phyloP scores from a whole-genome alignment of 768 basidiomycete genomes.

The Lactifluus hygrophoroides region DNA sequence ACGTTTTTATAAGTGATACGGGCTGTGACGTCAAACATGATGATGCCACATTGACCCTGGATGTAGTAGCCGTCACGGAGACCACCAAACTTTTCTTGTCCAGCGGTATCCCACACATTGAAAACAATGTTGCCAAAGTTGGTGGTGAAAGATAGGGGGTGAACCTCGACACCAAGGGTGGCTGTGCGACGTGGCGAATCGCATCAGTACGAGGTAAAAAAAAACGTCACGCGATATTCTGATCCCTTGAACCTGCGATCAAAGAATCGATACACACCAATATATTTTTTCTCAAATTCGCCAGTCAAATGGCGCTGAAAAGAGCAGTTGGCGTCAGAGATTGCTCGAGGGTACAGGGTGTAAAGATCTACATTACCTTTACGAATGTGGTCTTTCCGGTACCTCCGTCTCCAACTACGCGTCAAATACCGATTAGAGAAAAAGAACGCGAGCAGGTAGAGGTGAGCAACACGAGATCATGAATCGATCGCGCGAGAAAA shows the following conservation, averaged over 20 bases:
- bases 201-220: slow-evolving; percentile 10
- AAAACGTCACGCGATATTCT: neutral
- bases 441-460: slow-evolving; percentile 14
- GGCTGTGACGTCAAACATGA: slow-evolving; percentile 99
- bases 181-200: slow-evolving; percentile 40
- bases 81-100: slow-evolving; percentile 99
- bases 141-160: slow-evolving; percentile 92
- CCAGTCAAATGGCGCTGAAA: slow-evolving; percentile 92
- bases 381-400: slow-evolving; percentile 98
- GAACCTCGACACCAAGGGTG: slow-evolving; percentile 98
- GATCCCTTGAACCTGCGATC: neutral
- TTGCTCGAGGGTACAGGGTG: slow-evolving; percentile 36
- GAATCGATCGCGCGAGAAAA: slow-evolving; percentile 46
- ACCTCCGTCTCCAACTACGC: slow-evolving; percentile 86
- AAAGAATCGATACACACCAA: slow-evolving; percentile 49
- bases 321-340: slow-evolving; percentile 41
- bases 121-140: slow-evolving; percentile 99
- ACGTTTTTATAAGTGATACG: slow-evolving; percentile 99
- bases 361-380: slow-evolving; percentile 48
- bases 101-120: slow-evolving; percentile 99
- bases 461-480: slow-evolving; percentile 17
- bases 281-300: slow-evolving; percentile 99
- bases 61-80: slow-evolving; percentile 96
- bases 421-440: slow-evolving; percentile 19
- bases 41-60: slow-evolving; percentile 98